Evolutionary conservation across 1,139 yeast species (phyloP).

Genomic region (Oligophagozyma castellii): DNA sequence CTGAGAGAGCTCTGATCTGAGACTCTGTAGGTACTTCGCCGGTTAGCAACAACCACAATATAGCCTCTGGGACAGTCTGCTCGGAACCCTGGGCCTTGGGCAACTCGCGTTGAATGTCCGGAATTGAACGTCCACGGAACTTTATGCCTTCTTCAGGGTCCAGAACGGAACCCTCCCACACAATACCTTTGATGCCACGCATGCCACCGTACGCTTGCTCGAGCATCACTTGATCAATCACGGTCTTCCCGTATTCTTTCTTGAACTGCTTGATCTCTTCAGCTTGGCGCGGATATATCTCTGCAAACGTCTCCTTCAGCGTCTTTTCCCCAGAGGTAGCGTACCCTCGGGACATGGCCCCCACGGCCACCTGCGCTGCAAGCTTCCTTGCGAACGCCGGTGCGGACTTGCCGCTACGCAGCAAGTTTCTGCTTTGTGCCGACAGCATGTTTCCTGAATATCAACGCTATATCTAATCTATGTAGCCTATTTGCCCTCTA

Average conservation of each 20-base stretch:
- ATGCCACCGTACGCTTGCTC: conserved; percentile 99
- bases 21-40: conserved; percentile 47
- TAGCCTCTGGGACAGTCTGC: conserved; percentile 60
- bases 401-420: no score
- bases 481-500: no score
- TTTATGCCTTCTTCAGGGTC: conserved; percentile 98
- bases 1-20: conserved; percentile 39
- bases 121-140: conserved; percentile 96
- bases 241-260: conserved; percentile 79
- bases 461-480: no score
- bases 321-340: no score
- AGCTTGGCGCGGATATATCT: conserved; percentile 79
- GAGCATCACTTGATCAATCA: conserved; percentile 81
- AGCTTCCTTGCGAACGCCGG: no score
- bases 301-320: conserved; percentile 86
- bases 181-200: conserved; percentile 96
- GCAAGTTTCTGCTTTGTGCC: no score
- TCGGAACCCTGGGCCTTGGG: conserved; percentile 75
- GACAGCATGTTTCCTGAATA: no score
- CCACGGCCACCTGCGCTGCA: no score
- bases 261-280: conserved; percentile 86
- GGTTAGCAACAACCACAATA: conserved; percentile 49
- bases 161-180: conserved; percentile 98
- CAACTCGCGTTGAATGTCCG: conserved; percentile 82
- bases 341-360: no score